phyloP scores from a whole-genome alignment of 1,139 yeast species.

The Blastobotrys raffinosifermentans region DNA sequence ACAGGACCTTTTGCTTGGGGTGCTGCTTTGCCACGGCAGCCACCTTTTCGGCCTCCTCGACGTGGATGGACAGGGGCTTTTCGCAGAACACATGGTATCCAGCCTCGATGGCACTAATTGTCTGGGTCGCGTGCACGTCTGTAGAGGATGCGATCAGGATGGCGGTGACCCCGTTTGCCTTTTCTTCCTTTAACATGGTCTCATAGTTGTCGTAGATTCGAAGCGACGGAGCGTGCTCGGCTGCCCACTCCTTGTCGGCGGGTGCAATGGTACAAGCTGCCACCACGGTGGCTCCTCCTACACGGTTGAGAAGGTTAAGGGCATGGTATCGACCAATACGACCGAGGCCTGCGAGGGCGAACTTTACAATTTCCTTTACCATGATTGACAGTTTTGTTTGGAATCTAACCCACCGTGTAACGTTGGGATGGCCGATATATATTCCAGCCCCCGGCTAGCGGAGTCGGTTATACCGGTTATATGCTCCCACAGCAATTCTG shows the following conservation, averaged over 20 bases:
- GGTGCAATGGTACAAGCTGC: constrained; percentile 21
- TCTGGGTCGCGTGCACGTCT: constrained; percentile 20
- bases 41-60: constrained; percentile 16
- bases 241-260: constrained; percentile 20
- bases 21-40: constrained; percentile 17
- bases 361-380: constrained; percentile 12
- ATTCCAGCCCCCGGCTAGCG: too few species aligned
- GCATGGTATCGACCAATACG: constrained; percentile 23
- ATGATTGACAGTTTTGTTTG: not conserved
- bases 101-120: constrained; percentile 16
- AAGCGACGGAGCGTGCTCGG: constrained; percentile 17
- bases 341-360: constrained; percentile 21
- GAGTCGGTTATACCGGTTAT: too few species aligned
- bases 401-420: not conserved
- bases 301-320: constrained; percentile 16
- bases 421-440: too few species aligned
- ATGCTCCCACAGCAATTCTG: too few species aligned
- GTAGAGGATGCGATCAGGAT: constrained; percentile 21
- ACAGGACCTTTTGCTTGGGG: constrained; percentile 18
- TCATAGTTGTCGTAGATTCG: constrained; percentile 19
- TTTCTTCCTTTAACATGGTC: constrained; percentile 16
- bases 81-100: constrained; percentile 22
- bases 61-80: constrained; percentile 18
- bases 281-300: constrained; percentile 17
- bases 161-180: constrained; percentile 19